Conservation (phyloP, 2,329 filamentous ascomycete genomes). For the Leptosphaerulina australis region DNA sequence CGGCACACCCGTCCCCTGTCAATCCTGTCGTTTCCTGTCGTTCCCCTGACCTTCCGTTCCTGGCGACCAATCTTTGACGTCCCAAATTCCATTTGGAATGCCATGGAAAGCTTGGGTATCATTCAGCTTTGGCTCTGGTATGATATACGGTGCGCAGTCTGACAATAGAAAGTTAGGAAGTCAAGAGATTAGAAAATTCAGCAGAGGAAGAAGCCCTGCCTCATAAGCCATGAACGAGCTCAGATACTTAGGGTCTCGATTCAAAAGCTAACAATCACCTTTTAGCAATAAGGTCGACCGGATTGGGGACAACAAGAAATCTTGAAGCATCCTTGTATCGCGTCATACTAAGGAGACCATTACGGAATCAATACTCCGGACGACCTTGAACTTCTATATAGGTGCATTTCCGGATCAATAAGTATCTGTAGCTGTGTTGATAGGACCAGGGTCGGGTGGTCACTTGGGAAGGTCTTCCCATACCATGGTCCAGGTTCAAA, state of each 20-base stretch:
- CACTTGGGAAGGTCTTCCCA: neutral
- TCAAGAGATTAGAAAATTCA: too few relatives aligned
- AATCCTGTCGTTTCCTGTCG: neutral
- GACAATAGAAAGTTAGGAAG: too few relatives aligned
- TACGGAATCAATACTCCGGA: slow-evolving; percentile 12
- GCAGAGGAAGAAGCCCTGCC: too few relatives aligned
- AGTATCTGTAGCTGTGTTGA: neutral
- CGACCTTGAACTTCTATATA: neutral
- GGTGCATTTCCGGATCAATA: neutral
- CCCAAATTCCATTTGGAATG: slow-evolving; percentile 3
- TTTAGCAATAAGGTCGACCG: neutral
- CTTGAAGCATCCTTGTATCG: slow-evolving; percentile 6
- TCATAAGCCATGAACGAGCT: neutral
- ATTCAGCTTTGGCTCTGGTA: slow-evolving; percentile 3
- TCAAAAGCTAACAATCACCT: neutral
- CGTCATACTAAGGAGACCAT: slow-evolving; percentile 9
- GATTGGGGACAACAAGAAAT: slow-evolving; percentile 1
- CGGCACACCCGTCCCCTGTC: slow-evolving; percentile 4
- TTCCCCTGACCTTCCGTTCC: slow-evolving; percentile 5
- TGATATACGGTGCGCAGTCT: too few relatives aligned
- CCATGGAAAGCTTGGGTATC: too few relatives aligned
- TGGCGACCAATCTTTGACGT: slow-evolving; percentile 5
- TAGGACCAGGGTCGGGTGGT: slow-evolving; percentile 2
- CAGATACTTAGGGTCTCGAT: neutral
- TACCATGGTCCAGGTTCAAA: neutral